These are phyloP conservation scores for Syncephalastrum sp. DNA, from an alignment of 371 early-diverging fungal genomes.

Conservation along the genomic window DNA sequence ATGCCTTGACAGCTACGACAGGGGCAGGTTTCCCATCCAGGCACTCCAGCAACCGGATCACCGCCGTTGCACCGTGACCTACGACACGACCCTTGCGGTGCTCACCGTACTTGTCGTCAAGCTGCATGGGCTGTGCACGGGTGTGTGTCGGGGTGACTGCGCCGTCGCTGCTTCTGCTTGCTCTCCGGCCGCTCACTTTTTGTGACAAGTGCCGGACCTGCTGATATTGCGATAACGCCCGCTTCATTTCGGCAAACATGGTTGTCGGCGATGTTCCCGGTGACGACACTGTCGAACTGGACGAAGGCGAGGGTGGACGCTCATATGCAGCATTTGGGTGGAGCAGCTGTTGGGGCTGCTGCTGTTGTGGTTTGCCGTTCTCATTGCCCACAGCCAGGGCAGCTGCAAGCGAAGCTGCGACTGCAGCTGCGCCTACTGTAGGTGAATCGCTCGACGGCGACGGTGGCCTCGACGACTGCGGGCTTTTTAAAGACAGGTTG, in stretches of 20 bases:
- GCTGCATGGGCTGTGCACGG: constrained; percentile 4
- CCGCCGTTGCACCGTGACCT: constrained; percentile 25
- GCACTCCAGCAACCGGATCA: constrained; percentile 12
- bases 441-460: constrained; percentile 11
- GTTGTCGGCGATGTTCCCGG: constrained; percentile 14
- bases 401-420: constrained; percentile 21
- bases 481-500: constrained; percentile 13
- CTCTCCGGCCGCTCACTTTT: not conserved
- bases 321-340: constrained; percentile 22
- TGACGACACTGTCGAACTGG: constrained; percentile 10
- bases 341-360: constrained; percentile 7
- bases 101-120: constrained; percentile 18
- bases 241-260: constrained; percentile 21
- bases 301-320: constrained; percentile 13
- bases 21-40: constrained; percentile 1
- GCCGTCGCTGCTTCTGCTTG: constrained; percentile 5
- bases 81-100: constrained; percentile 18
- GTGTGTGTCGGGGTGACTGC: not conserved
- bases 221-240: constrained; percentile 22
- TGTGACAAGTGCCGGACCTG: constrained; percentile 11
- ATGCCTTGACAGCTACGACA: constrained; percentile 38
- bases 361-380: constrained; percentile 2
- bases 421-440: constrained; percentile 19
- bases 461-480: constrained; percentile 11
- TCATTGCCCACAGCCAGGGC: constrained; percentile 12